These are phyloP conservation scores for Rhodotorula babjevae DNA, from an alignment of 768 basidiomycete genomes.

Conservation along the genomic window DNA sequence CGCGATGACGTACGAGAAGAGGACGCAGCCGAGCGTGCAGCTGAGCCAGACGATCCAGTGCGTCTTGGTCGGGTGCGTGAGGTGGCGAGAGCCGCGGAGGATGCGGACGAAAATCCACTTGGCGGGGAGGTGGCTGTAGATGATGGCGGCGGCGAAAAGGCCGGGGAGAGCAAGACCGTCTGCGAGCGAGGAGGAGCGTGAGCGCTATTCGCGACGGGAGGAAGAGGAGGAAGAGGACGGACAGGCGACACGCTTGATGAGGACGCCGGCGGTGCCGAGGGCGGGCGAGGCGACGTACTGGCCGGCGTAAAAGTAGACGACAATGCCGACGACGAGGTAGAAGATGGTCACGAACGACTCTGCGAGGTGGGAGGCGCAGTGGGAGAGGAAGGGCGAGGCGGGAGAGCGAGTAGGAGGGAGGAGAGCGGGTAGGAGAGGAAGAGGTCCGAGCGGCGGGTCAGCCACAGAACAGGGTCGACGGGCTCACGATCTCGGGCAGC, in stretches of 20 bases:
- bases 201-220: constrained; percentile 12
- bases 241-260: constrained; percentile 40
- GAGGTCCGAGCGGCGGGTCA: constrained; percentile 40
- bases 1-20: constrained; percentile 41
- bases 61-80: constrained; percentile 23
- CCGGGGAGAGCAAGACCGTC: constrained; percentile 42
- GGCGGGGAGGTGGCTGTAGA: constrained; percentile 13
- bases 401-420: constrained; percentile 26
- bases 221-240: constrained; percentile 28
- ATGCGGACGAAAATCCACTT: constrained; percentile 42
- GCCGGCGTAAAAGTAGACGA: constrained; percentile 36
- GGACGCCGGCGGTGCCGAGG: constrained; percentile 43
- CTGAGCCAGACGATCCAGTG: constrained; percentile 41
- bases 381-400: no score
- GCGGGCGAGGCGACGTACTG: constrained; percentile 44
- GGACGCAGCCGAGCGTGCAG: constrained; percentile 10
- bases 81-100: constrained; percentile 37
- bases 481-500: background rate
- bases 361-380: constrained; percentile 25
- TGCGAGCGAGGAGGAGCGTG: background rate
- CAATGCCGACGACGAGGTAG: constrained; percentile 41
- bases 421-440: constrained; percentile 41
- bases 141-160: constrained; percentile 31
- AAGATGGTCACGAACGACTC: constrained; percentile 5
- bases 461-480: constrained; percentile 39